Base-by-base conservation (phyloP, 176 grass and related monocot genomes). In the Microstegium vimineum region DNA sequence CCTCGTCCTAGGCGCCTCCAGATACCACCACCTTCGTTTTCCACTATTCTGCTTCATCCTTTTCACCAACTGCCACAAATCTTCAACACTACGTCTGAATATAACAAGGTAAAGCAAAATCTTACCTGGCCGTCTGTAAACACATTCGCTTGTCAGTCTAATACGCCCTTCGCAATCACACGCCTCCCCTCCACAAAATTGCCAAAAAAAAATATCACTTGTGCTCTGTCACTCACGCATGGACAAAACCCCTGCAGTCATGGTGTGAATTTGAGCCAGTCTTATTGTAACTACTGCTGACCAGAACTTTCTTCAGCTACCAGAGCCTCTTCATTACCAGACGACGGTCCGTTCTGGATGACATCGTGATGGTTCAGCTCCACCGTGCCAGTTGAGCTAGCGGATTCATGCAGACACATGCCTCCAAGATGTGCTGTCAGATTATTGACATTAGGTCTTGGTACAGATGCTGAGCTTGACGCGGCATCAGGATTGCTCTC, bases 231-330 rank as follows among this genome's bases (percentile, higher is more conserved):
- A 86, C 84, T 79, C 38, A 18, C 67, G 74, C 83, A 77, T 0
- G 46, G 83, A 86, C 79, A 79, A 90, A 90, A 79, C 68, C 82
- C 73, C 86, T 86, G 79, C 74, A 83, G 79, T 75, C 88, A 79
- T 79, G 37, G 79, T 82, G 84, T 69, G 74, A 78, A 62, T 30
- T 12, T 5, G 65, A 67, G 45, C 61, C 18, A 69, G 52, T 64
- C 32, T n/a, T 75, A n/a, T 52, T 8, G 5, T 20, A 54, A 17
- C 79, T 86, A 66, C 47, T 61, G 79, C 34, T 49, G 28, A 5
- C 68, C 61, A 79, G 47, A 56, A 36, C 66, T 36, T 11, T 83
- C 84, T 64, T 77, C 85, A 67, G 31, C 77, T 74, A 46, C 62
- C 31, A 66, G 66, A 36, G 42, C 61, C 68, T 78, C 76, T 10